Evolutionary conservation across 1,284 basidiomycete species (phyloP).

Genomic region (Fomitopsis palustris): DNA sequence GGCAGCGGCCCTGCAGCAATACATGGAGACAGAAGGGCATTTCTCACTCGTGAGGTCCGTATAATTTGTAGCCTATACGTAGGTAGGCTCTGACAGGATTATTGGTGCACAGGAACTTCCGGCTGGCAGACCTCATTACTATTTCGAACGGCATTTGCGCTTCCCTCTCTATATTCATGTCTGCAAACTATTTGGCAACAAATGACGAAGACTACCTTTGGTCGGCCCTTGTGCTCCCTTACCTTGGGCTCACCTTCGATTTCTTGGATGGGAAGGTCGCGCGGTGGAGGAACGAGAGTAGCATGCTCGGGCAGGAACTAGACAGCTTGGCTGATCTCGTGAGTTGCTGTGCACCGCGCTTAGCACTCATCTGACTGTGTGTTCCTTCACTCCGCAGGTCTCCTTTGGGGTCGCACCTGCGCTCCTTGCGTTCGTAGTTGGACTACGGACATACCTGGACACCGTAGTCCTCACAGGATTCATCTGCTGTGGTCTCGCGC

Average conservation of each 20-base stretch:
- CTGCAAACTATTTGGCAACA: conserved; percentile 83
- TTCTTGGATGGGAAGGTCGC: conserved; percentile 98
- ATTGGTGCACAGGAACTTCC: conserved; percentile 79
- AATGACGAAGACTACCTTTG: conserved; percentile 81
- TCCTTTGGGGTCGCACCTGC: conserved; percentile 98
- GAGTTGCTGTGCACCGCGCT: conserved; percentile 27
- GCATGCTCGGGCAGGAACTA: conserved; percentile 97
- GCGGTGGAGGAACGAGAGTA: conserved; percentile 92
- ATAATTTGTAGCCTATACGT: not conserved
- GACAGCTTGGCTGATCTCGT: conserved; percentile 96
- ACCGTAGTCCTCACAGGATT: conserved; percentile 85
- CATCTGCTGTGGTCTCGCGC: conserved; percentile 94
- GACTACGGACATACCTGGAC: conserved; percentile 88
- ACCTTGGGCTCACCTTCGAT: conserved; percentile 98
- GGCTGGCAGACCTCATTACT: conserved; percentile 97
- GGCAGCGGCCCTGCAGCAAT: conserved; percentile 69
- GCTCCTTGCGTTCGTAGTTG: conserved; percentile 88
- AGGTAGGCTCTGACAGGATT: not conserved
- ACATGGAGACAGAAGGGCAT: conserved; percentile 86
- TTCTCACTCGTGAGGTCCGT: conserved; percentile 89
- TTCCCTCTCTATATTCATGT: conserved; percentile 92
- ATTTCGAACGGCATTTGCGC: conserved; percentile 99
- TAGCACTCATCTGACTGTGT: conserved; percentile 8
- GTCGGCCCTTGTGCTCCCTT: conserved; percentile 84
- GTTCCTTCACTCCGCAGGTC: conserved; percentile 48